Base-by-base conservation (phyloP, 495 filamentous ascomycete genomes). In the Mycothermus thermophilus region DNA sequence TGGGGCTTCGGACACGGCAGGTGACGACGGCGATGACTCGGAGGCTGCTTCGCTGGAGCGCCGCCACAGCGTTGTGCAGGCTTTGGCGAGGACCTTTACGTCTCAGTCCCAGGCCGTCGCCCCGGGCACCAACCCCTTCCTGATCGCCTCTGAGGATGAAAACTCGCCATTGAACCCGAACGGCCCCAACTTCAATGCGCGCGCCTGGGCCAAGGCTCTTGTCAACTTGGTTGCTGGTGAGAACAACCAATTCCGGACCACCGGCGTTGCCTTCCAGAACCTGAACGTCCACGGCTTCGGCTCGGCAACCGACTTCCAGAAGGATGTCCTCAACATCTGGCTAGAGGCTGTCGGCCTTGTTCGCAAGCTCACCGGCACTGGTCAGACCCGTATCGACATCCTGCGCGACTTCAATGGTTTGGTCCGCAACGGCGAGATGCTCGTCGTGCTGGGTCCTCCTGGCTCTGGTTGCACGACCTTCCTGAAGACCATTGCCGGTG, bases 401-500 rank as follows among this genome's bases (percentile, higher is more conserved):
- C 51, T 88, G 40, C 73, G 71, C n/a, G 60, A 78, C 44, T 85
- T 87, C 44, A 79, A 86, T 40, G 83, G 82, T 2, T 44, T 87
- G n/a, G 72, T 87, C 8, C 60, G 66, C 32, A 73, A 67, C 44
- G 83, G 83, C 13, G 83, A 87, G 60, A 84, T 90, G 79, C 46
- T 83, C 7, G 69, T 86, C 2, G 83, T 86, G 0, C 58, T 90
- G 15, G 83, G 83, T 13, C 75, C 78, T 28, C 83, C 83, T 3
- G 83, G 83, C 25, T 67, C 75, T 43, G 83, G 83, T 25, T 86
- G 83, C 48, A 78, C 76, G 12, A 87, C 83, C 1, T 71, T 90
- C 18, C 58, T 90, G 17, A 87, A 87, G 54, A 78, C 81, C 0
- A 77, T 90, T 41, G 69, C 80, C 3, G 82, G 81, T 14, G 78